Evolutionary conservation across 495 filamentous ascomycete genomes (phyloP).

Genomic region (Penicillium nucicola): DNA sequence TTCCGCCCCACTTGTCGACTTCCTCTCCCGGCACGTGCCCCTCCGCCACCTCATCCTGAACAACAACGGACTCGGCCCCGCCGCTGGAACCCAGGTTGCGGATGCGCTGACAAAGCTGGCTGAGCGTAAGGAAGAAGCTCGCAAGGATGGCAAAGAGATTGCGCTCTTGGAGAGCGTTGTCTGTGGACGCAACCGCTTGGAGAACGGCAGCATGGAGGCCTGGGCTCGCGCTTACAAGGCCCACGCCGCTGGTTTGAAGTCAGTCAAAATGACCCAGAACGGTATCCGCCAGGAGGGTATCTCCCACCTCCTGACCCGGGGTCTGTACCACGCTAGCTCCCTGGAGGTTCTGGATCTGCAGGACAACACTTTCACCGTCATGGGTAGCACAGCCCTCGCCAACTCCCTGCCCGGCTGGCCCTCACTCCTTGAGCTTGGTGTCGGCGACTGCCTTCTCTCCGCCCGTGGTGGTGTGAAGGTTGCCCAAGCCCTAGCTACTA

Average conservation of each 20-base stretch:
- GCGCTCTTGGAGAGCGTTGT: conserved; percentile 88
- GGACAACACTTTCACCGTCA: conserved; percentile 91
- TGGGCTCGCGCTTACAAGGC: conserved; percentile 86
- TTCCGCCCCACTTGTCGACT: conserved; percentile 75
- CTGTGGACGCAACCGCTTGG: conserved; percentile 91
- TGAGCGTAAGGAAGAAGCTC: conserved; percentile 73
- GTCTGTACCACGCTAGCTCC: conserved; percentile 61
- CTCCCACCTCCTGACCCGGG: conserved; percentile 68
- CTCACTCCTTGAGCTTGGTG: conserved; percentile 74
- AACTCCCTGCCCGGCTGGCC: conserved; percentile 71
- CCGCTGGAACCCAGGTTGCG: conserved; percentile 81
- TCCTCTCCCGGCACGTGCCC: conserved; percentile 79
- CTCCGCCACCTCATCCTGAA: conserved; percentile 91
- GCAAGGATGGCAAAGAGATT: conserved; percentile 63
- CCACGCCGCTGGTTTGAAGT: conserved; percentile 69
- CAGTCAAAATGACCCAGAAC: conserved; percentile 97
- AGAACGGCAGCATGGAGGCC: conserved; percentile 92
- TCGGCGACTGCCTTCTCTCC: conserved; percentile 83
- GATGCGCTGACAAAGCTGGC: conserved; percentile 74
- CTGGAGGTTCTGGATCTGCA: conserved; percentile 83
- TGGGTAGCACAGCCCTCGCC: conserved; percentile 75
- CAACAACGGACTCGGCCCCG: conserved; percentile 96
- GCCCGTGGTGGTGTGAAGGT: conserved; percentile 75
- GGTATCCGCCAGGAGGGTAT: conserved; percentile 95
- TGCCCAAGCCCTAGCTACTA: conserved; percentile 67